Conservation (phyloP, 768 basidiomycete genomes). For the Wakefieldia striispora region DNA sequence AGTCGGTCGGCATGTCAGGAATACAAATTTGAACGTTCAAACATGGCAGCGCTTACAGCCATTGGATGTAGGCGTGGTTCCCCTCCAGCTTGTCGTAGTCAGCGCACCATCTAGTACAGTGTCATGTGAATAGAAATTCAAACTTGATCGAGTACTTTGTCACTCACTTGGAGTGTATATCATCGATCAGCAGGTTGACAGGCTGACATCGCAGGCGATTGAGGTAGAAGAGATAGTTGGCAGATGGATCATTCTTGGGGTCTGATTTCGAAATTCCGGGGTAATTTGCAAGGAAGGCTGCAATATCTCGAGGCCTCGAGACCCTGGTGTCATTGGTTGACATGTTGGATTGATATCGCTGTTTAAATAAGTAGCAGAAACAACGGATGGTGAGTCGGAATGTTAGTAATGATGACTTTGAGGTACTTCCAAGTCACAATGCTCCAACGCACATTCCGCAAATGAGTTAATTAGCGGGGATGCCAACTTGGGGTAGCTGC, state of each 20-base stretch:
- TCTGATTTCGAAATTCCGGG: constrained; percentile 12
- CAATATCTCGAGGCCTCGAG: constrained; percentile 22
- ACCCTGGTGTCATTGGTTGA: constrained; percentile 3
- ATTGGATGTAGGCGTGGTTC: constrained; percentile 75
- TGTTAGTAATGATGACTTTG: constrained; percentile 3
- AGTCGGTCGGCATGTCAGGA: background rate
- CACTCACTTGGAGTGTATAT: constrained; percentile 57
- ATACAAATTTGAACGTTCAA: background rate
- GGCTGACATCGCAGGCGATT: constrained; percentile 57
- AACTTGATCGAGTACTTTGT: background rate
- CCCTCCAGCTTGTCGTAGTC: constrained; percentile 61
- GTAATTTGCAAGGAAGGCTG: constrained; percentile 26
- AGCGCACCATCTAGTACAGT: constrained; percentile 59
- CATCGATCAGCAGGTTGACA: constrained; percentile 58
- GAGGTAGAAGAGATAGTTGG: constrained; percentile 62
- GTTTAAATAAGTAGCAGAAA: constrained; percentile 5
- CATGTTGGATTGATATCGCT: constrained; percentile 16
- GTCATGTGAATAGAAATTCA: constrained; percentile 1
- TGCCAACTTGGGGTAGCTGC: background rate
- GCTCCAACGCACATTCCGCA: background rate
- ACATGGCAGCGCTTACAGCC: constrained; percentile 53
- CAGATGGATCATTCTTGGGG: constrained; percentile 15
- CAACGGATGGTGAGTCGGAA: constrained; percentile 8
- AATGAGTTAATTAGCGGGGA: background rate
- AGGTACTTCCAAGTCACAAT: background rate